Percentiles rank a stretch among this genome's conserved stretches.
Conservation (phyloP, 2,329 filamentous ascomycete genomes). For the Cercospora berteroae region DNA sequence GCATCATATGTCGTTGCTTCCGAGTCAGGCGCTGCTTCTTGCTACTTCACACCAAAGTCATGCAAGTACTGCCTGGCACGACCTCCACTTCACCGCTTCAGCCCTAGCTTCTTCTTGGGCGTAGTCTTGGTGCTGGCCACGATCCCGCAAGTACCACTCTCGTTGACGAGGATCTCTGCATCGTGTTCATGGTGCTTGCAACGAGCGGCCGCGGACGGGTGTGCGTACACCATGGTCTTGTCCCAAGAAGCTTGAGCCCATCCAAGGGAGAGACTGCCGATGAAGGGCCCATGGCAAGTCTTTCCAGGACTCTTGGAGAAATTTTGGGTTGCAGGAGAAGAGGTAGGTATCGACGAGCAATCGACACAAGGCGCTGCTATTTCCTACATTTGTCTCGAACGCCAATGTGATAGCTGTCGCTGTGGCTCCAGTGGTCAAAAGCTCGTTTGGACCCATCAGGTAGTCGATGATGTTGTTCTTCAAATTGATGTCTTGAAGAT, state of each 20-base stretch:
- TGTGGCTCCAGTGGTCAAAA: background rate
- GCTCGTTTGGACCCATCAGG: background rate
- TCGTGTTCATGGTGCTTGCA: slow-evolving; percentile 21
- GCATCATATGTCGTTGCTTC: too few relatives aligned
- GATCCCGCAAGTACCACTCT: background rate
- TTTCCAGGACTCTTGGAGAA: background rate
- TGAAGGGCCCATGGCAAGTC: background rate
- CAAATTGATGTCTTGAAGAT: slow-evolving; percentile 9
- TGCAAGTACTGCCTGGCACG: too few relatives aligned
- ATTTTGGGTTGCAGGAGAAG: background rate
- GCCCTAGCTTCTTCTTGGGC: background rate
- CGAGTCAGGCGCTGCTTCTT: background rate
- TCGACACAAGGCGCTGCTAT: slow-evolving; percentile 3
- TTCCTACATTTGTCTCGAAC: background rate
- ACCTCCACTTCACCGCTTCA: too few relatives aligned
- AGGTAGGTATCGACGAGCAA: slow-evolving; percentile 6
- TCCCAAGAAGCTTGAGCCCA: slow-evolving; percentile 10
- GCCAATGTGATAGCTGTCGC: background rate
- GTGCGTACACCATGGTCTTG: background rate
- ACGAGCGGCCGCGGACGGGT: background rate
- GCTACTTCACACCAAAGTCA: too few relatives aligned
- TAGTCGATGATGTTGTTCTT: slow-evolving; percentile 15
- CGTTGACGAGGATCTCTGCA: slow-evolving; percentile 2
- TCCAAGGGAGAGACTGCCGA: background rate
- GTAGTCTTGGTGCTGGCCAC: background rate